A percentile compares a stretch with the other conserved stretches of the same genome.
Conservation (phyloP, 225 moss, liverwort and hornwort species). For the Sphagnum contortum region DNA sequence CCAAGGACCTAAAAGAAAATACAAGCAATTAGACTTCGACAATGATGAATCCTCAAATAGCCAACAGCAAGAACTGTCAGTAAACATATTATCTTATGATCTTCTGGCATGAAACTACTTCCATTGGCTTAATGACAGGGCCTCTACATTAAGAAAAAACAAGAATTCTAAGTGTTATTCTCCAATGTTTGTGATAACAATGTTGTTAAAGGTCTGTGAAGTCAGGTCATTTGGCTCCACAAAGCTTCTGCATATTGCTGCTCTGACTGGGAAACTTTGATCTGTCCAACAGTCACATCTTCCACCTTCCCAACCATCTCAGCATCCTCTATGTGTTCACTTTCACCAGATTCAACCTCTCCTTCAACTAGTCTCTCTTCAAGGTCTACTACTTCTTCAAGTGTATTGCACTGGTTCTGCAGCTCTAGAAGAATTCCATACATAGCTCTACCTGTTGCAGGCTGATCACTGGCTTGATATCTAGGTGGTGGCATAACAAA, state of each 20-base stretch:
- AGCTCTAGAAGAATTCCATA: constrained; percentile 5
- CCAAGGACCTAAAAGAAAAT: too few species aligned
- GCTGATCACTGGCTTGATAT: constrained; percentile 19
- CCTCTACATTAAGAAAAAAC: too few species aligned
- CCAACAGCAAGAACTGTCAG: too few species aligned
- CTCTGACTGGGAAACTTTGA: constrained; percentile 10
- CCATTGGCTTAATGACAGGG: too few species aligned
- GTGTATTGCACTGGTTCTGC: constrained; percentile 3
- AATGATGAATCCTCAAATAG: too few species aligned
- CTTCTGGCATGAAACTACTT: neutral
- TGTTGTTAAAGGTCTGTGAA: neutral
- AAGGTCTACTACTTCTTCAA: constrained; percentile 8
- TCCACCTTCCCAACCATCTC: constrained; percentile 1
- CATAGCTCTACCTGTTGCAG: constrained; percentile 34
- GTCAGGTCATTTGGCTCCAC: constrained; percentile 25
- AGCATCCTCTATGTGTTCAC: constrained; percentile 7
- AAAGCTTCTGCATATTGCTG: constrained; percentile 25
- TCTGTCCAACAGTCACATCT: constrained; percentile 2
- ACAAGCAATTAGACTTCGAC: too few species aligned
- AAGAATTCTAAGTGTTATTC: neutral
- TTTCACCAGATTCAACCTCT: constrained; percentile 11
- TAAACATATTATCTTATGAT: neutral
- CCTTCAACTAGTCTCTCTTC: constrained; percentile 2
- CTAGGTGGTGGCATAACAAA: constrained; percentile 37
- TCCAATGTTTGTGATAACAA: neutral